Conservation (phyloP, 257 asterid species). For the Oldenlandia corymbosa region DNA sequence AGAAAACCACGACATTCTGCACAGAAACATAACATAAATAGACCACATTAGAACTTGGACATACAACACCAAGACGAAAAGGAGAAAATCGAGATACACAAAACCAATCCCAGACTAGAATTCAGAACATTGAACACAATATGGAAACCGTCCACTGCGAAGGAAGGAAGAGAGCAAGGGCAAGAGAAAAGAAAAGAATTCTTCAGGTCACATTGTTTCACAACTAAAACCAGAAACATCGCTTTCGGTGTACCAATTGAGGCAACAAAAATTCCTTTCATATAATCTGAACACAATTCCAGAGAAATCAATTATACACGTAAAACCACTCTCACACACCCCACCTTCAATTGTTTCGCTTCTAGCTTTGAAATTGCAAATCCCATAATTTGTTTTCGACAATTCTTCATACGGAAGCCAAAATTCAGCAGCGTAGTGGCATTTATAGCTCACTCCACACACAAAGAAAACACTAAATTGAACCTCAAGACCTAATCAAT, state of each 20-base stretch:
- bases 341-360: background rate
- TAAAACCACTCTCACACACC: no score
- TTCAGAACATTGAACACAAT: background rate
- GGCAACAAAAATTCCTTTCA: background rate
- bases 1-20: slow-evolving; percentile 52
- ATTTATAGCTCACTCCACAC: no score
- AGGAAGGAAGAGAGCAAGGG: no score
- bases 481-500: no score
- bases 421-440: no score
- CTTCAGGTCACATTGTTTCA: background rate
- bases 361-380: background rate
- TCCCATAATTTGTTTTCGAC: background rate
- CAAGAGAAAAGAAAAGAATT: no score
- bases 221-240: background rate
- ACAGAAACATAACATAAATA: background rate
- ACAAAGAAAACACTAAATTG: no score
- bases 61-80: background rate
- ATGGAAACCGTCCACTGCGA: background rate
- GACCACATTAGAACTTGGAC: background rate
- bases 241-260: background rate
- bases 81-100: background rate
- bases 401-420: background rate
- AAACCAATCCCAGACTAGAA: background rate
- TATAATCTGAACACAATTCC: background rate
- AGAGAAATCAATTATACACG: no score